Evolutionary conservation across 139 green algal genomes (phyloP).

Genomic region (Yamagishiella unicocca): DNA sequence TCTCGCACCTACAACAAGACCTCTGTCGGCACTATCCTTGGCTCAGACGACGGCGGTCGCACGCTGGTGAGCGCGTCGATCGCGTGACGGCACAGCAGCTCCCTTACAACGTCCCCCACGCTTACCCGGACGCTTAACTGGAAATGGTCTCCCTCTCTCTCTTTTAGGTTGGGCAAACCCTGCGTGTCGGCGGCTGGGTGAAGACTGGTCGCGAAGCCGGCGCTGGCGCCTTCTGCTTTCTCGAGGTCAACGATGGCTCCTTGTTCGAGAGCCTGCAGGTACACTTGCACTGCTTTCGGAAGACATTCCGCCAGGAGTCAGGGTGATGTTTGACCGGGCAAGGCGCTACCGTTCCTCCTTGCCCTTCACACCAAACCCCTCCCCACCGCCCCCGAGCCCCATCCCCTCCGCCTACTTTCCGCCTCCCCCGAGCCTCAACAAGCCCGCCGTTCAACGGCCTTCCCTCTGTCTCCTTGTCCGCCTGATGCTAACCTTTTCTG

Average conservation of each 20-base stretch:
- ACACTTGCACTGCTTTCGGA: too few relatives aligned
- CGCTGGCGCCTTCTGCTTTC: conserved; percentile 93
- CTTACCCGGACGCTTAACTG: background rate
- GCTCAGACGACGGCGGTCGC: conserved; percentile 71
- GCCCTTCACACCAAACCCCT: too few relatives aligned
- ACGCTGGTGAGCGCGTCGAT: conserved; percentile 62
- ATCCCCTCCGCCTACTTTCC: too few relatives aligned
- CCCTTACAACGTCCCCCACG: background rate
- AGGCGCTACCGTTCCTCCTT: too few relatives aligned
- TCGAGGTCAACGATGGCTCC: conserved; percentile 98
- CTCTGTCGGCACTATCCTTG: conserved; percentile 75
- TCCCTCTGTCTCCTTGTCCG: too few relatives aligned
- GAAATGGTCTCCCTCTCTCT: background rate
- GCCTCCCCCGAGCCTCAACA: too few relatives aligned
- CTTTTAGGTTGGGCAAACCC: conserved; percentile 76
- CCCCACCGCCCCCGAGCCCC: too few relatives aligned
- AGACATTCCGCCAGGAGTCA: too few relatives aligned
- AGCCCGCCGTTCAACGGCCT: too few relatives aligned
- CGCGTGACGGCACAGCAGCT: background rate
- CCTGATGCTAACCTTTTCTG: too few relatives aligned
- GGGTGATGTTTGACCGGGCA: too few relatives aligned
- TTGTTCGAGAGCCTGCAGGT: conserved; percentile 93
- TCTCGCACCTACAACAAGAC: conserved; percentile 70
- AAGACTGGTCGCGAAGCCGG: conserved; percentile 96
- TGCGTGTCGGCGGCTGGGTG: conserved; percentile 97